Evolutionary conservation across 768 basidiomycete genomes (phyloP).

Genomic region (Lepiota brunneoincarnata): DNA sequence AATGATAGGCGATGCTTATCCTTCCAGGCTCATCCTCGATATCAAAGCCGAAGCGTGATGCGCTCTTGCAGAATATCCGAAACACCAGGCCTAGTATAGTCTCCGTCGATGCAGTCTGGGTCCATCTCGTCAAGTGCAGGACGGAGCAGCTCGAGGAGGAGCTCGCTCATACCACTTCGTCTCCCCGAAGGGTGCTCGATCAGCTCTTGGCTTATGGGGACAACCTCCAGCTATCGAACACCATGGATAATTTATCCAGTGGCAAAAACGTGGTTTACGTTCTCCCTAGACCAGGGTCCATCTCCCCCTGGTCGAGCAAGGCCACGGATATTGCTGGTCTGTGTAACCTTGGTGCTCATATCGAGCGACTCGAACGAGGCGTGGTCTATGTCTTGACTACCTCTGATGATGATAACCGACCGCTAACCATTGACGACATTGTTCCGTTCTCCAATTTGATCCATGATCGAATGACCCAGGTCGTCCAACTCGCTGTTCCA

Average conservation of each 20-base stretch:
- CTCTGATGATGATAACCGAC: constrained; percentile 24
- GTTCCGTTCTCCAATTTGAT: constrained; percentile 63
- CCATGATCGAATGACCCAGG: constrained; percentile 97
- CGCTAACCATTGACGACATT: constrained; percentile 46
- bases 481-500: constrained; percentile 59
- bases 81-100: constrained; percentile 45
- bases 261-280: constrained; percentile 60
- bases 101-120: constrained; percentile 78
- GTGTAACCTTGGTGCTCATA: constrained; percentile 70
- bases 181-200: constrained; percentile 53
- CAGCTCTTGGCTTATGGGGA: constrained; percentile 86
- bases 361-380: constrained; percentile 88
- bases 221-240: constrained; percentile 49
- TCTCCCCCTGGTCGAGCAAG: constrained; percentile 99
- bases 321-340: constrained; percentile 92
- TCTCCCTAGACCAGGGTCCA: constrained; percentile 81
- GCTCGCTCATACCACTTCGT: constrained; percentile 42
- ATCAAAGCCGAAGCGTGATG: constrained; percentile 66
- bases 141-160: constrained; percentile 42
- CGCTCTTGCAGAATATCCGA: constrained; percentile 62
- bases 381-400: constrained; percentile 62
- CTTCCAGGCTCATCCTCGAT: constrained; percentile 76
- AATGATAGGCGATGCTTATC: constrained; percentile 59
- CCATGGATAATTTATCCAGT: constrained; percentile 32
- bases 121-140: constrained; percentile 78